These are phyloP conservation scores for Clausena lansium DNA, from an alignment of 345 rosid genomes.

Conservation along the genomic window DNA sequence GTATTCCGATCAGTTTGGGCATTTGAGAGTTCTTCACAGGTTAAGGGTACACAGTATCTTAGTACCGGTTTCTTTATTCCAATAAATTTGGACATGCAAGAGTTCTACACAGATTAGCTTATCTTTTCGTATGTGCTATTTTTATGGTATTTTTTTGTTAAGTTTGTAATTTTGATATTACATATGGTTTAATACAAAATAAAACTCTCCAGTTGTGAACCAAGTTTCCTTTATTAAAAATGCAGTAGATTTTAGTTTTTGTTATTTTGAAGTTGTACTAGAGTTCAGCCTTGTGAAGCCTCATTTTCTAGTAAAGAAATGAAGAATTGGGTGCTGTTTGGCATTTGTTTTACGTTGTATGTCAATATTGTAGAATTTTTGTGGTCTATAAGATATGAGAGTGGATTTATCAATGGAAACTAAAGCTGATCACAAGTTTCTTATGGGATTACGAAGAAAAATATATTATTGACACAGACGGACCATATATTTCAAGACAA, in stretches of 20 bases:
- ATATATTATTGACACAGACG: no score
- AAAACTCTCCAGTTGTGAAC: no score
- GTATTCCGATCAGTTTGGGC: conserved; percentile 11
- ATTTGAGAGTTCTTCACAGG: background rate
- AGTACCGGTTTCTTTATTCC: background rate
- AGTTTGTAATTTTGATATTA: background rate
- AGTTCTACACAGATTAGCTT: background rate
- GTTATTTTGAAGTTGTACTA: background rate
- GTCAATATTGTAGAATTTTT: background rate
- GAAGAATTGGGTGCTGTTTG: no score
- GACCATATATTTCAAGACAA: no score
- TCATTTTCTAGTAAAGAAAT: background rate
- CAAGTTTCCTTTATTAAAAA: background rate
- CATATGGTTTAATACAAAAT: background rate
- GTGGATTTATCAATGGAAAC: no score
- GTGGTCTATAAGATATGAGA: background rate
- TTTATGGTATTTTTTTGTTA: background rate
- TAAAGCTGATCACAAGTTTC: no score
- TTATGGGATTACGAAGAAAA: no score
- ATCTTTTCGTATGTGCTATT: background rate
- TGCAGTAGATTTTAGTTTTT: no score
- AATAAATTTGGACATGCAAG: conserved; percentile 13
- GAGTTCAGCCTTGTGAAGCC: background rate
- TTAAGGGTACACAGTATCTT: background rate
- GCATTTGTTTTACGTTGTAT: background rate